phyloP scores from a whole-genome alignment of 1,284 basidiomycete genomes.

The Albatrellus sp. region DNA sequence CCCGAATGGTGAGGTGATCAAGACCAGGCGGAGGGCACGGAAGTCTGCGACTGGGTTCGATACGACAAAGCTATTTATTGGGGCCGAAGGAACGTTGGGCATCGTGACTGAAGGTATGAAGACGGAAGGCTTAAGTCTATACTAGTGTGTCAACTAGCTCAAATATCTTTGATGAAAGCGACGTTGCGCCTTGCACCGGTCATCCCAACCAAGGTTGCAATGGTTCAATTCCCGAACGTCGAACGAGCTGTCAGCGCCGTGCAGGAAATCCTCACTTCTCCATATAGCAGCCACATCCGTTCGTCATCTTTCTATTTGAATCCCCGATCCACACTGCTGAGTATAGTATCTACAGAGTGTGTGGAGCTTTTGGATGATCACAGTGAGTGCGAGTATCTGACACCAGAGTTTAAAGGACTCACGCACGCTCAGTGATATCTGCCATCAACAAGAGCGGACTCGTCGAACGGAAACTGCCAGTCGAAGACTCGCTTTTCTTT shows the following conservation, averaged over 20 bases:
- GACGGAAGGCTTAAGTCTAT: neutral
- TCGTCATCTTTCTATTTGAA: constrained; percentile 15
- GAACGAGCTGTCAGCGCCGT: constrained; percentile 62
- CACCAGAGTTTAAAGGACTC: neutral
- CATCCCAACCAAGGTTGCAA: constrained; percentile 62
- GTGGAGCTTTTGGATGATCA: constrained; percentile 72
- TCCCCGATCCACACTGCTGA: neutral
- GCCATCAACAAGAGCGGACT: constrained; percentile 63
- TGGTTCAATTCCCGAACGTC: constrained; percentile 59
- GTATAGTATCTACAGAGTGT: constrained; percentile 41
- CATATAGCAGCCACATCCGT: constrained; percentile 41
- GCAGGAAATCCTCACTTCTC: constrained; percentile 61
- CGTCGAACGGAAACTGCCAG: constrained; percentile 48
- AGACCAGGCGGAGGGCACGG: constrained; percentile 58
- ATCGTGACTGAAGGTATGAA: constrained; percentile 60
- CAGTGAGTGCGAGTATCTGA: constrained; percentile 25
- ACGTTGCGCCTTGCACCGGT: constrained; percentile 72
- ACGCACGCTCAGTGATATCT: constrained; percentile 45
- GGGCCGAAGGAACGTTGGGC: constrained; percentile 73
- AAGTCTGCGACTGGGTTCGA: constrained; percentile 75
- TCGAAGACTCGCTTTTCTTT: constrained; percentile 78
- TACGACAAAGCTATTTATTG: constrained; percentile 71
- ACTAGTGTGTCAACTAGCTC: neutral
- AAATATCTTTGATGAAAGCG: constrained; percentile 30
- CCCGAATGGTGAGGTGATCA: constrained; percentile 69